Conservation (phyloP, 495 filamentous ascomycete genomes). For the Copromyces sp. region DNA sequence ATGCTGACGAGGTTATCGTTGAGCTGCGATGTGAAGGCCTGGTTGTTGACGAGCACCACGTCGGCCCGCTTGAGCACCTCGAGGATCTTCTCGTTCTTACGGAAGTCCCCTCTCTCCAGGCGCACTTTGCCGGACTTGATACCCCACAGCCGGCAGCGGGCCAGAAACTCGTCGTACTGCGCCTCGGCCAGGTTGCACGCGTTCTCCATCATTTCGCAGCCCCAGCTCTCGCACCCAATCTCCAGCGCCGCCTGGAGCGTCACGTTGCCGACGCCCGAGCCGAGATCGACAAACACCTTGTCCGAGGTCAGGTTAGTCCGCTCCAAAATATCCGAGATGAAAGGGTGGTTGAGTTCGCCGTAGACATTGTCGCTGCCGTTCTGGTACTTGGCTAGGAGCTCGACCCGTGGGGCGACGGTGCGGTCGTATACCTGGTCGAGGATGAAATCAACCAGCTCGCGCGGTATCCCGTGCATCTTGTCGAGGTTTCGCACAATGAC, state of each 20-base stretch:
- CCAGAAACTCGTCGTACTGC: slow-evolving; percentile 76
- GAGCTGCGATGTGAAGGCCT: slow-evolving; percentile 78
- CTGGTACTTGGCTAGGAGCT: slow-evolving; percentile 69
- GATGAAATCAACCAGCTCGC: slow-evolving; percentile 68
- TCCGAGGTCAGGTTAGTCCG: slow-evolving; percentile 66
- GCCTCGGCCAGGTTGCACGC: slow-evolving; percentile 74
- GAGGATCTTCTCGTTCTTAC: slow-evolving; percentile 59
- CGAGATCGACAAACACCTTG: slow-evolving; percentile 86
- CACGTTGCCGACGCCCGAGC: slow-evolving; percentile 92
- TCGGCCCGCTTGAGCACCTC: slow-evolving; percentile 71
- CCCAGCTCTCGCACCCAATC: slow-evolving; percentile 89
- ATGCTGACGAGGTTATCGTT: slow-evolving; percentile 81
- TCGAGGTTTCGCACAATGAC: slow-evolving; percentile 61
- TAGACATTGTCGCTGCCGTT: slow-evolving; percentile 87
- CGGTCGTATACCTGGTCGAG: slow-evolving; percentile 83
- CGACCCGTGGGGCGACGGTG: slow-evolving; percentile 80
- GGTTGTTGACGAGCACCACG: slow-evolving; percentile 92
- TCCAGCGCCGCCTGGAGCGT: slow-evolving; percentile 90
- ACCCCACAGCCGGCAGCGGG: slow-evolving; percentile 84
- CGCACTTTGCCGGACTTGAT: slow-evolving; percentile 66
- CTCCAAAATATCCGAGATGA: slow-evolving; percentile 69
- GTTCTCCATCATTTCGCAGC: slow-evolving; percentile 90
- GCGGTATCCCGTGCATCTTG: slow-evolving; percentile 48
- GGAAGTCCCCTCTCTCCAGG: slow-evolving; percentile 77
- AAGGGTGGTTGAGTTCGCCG: slow-evolving; percentile 79